Evolutionary conservation across 345 rosid genomes (phyloP), one percentile per base, ranked within the genome.

Genomic region (Citrus cavaleriei): DNA sequence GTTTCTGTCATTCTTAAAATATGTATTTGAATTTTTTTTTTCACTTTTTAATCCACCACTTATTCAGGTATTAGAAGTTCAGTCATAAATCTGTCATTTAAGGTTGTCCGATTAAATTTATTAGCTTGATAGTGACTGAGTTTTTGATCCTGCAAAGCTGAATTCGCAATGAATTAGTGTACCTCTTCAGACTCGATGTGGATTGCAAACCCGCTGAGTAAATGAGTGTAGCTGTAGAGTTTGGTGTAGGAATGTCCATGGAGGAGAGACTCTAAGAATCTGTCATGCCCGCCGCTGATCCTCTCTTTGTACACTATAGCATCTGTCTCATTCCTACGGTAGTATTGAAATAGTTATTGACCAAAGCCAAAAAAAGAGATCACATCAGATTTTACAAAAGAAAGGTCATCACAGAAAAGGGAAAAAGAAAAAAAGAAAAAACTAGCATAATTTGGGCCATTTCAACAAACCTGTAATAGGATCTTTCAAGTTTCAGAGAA

Each of bases 181-280:
- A 84, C 90, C 86, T 87, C 79, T 18, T 87, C 81, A 6, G 87
- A 85, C 67, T 78, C 34, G 25, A 68, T 80, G 46, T 82, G 83
- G 78, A 87, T 62, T 10, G 90, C 87, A 76, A 87, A 79, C 10
- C 90, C 90, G 62, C 82, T 87, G 22, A 85, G 77, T 78, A 87
- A 74, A 82, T 87, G 87, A 67, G 87, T 83, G 71, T 82, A 87
- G 79, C 90, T 87, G 46, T 87, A 85, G 79, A 85, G 87, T 63
- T 87, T 85, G 40, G 80, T 78, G 74, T 84, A 85, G 21, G 82
- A 72, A 73, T 77, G 83, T n/a, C 78, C 72, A 7, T 57, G 76
- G 32, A 83, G 83, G 72, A 70, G 62, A 71, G 86, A 76, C 27
- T 79, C 83, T 54, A 86, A 70, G 75, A 86, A 80, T 27, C 25